phyloP scores from a whole-genome alignment of 345 rosid genomes.

The Cochlearia excelsa region DNA sequence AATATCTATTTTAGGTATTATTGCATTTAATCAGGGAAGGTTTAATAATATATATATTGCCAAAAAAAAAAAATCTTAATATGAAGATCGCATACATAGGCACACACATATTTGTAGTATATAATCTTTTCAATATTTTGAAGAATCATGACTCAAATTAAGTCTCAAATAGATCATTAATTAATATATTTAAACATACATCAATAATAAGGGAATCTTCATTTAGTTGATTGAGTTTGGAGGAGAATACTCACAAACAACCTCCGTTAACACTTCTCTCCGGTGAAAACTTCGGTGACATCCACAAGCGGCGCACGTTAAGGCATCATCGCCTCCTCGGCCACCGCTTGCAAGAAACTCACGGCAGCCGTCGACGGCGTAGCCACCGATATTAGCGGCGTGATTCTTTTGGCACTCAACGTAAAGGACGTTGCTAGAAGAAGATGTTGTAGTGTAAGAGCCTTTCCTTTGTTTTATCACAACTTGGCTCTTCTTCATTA shows the following conservation, averaged over 20 bases:
- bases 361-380: conserved; percentile 77
- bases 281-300: conserved; percentile 72
- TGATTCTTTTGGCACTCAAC: conserved; percentile 81
- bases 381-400: conserved; percentile 66
- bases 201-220: not conserved
- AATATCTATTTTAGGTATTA: too few species aligned
- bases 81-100: too few species aligned
- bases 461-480: conserved; percentile 53
- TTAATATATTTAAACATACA: not conserved
- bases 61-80: too few species aligned
- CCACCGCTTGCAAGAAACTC: conserved; percentile 76
- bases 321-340: conserved; percentile 48
- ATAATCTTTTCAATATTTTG: too few species aligned
- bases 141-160: too few species aligned
- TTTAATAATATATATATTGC: too few species aligned
- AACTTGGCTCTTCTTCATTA: conserved; percentile 74
- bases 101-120: too few species aligned
- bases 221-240: conserved; percentile 25
- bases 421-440: conserved; percentile 58
- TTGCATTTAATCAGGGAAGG: too few species aligned
- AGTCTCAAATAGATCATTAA: too few species aligned
- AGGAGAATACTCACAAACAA: conserved; percentile 56
- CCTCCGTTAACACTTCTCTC: conserved; percentile 63
- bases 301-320: conserved; percentile 75
- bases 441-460: conserved; percentile 42